phyloP scores from a whole-genome alignment of 2,329 filamentous ascomycete genomes.

The Clarireedia hainanense region DNA sequence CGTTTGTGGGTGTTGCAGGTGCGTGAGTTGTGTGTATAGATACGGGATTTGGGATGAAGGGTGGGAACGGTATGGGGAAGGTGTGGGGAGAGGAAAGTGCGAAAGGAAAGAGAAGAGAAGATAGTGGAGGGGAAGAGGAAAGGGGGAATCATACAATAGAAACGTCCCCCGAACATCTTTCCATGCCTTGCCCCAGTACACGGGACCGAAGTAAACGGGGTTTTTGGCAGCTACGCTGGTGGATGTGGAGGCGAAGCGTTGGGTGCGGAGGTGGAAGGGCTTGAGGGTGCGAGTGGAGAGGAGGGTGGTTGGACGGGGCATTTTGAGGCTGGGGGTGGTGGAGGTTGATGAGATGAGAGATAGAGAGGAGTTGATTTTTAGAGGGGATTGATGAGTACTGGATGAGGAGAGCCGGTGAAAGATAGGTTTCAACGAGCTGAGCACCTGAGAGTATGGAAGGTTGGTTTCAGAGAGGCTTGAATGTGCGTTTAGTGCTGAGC shows the following conservation, averaged over 20 bases:
- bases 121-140: no score
- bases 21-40: not conserved
- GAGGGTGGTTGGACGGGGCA: not conserved
- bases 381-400: no score
- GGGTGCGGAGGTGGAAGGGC: not conserved
- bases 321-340: not conserved
- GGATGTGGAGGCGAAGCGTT: not conserved
- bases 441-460: no score
- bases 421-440: no score
- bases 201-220: not conserved
- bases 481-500: no score
- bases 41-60: not conserved
- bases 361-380: not conserved
- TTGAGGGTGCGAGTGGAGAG: not conserved
- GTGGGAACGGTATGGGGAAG: no score
- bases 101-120: not conserved
- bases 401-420: no score
- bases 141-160: not conserved
- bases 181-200: conserved; percentile 2
- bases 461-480: no score
- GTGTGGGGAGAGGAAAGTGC: not conserved
- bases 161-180: not conserved
- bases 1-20: no score
- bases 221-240: not conserved
- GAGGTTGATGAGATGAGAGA: not conserved